Conservation (phyloP, 192 early-diverging fungal genomes). For the Gryganskiella cystojenkinii region DNA sequence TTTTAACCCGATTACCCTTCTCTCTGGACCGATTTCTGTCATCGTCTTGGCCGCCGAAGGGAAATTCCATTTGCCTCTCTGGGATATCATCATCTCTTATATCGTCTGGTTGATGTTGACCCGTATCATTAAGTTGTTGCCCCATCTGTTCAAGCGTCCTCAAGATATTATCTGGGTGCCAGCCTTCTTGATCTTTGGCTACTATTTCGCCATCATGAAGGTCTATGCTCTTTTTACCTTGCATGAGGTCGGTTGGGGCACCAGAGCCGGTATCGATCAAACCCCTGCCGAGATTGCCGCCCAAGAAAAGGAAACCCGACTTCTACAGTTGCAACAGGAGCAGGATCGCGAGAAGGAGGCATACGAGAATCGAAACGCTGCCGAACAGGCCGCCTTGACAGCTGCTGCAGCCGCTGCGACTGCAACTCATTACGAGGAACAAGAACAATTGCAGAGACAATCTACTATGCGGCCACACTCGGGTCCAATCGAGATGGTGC, state of each 20-base stretch:
- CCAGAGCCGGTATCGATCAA: conserved; percentile 64
- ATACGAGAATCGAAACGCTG: conserved; percentile 9
- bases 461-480: conserved; percentile 2
- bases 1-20: conserved; percentile 76
- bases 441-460: conserved; percentile 17
- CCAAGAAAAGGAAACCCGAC: conserved; percentile 54
- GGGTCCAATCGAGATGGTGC: background rate
- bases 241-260: conserved; percentile 79
- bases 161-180: conserved; percentile 73
- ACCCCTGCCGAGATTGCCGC: conserved; percentile 45
- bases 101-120: conserved; percentile 73
- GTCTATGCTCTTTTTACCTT: conserved; percentile 78
- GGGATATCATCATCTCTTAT: conserved; percentile 72
- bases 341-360: conserved; percentile 27
- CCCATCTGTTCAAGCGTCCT: conserved; percentile 73
- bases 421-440: conserved; percentile 22
- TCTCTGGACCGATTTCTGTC: conserved; percentile 75
- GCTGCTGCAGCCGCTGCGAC: conserved; percentile 39
- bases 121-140: conserved; percentile 71
- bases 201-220: conserved; percentile 78
- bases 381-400: conserved; percentile 25
- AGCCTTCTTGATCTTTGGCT: conserved; percentile 73
- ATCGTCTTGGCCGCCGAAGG: conserved; percentile 58
- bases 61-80: conserved; percentile 61
- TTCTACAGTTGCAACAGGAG: conserved; percentile 8